A percentile compares a stretch with the other conserved stretches of the same genome.
Evolutionary conservation across 2,329 filamentous ascomycete genomes (phyloP).

Genomic region (Epichloe sp.): DNA sequence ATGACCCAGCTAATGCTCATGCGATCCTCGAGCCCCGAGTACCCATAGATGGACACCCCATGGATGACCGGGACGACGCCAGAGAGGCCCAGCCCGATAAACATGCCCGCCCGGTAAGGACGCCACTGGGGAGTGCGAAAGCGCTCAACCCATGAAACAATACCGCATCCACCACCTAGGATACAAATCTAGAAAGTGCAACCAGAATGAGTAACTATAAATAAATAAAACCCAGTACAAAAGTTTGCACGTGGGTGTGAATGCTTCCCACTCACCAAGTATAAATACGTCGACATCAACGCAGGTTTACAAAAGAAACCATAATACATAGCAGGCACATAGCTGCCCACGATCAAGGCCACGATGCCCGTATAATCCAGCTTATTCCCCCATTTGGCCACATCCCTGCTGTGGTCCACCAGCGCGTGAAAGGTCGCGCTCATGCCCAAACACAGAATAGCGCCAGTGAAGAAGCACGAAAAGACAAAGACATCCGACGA

Average conservation of each 20-base stretch:
- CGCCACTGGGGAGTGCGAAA: constrained; percentile 79
- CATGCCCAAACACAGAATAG: constrained; percentile 61
- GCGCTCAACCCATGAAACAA: constrained; percentile 64
- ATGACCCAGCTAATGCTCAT: constrained; percentile 76
- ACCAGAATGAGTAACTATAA: neutral
- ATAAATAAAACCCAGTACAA: neutral
- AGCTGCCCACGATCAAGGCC: constrained; percentile 79
- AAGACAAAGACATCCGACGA: constrained; percentile 57
- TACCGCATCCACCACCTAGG: constrained; percentile 62
- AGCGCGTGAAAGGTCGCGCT: constrained; percentile 77
- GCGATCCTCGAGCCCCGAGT: constrained; percentile 49
- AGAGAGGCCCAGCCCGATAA: constrained; percentile 73
- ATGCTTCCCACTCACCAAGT: constrained; percentile 43
- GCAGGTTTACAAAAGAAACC: constrained; percentile 60
- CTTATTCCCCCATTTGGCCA: constrained; percentile 75
- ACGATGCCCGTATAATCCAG: constrained; percentile 94
- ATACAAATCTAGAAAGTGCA: constrained; percentile 56
- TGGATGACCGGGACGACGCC: constrained; percentile 76
- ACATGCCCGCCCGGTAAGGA: constrained; percentile 78
- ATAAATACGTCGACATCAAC: constrained; percentile 60
- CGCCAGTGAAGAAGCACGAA: constrained; percentile 65
- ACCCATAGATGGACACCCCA: constrained; percentile 55
- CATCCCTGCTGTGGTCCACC: constrained; percentile 66
- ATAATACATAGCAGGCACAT: constrained; percentile 79
- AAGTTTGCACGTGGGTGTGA: neutral